Conservation (phyloP, 805 yeast species). For the Starmerella potacharoeniae region DNA sequence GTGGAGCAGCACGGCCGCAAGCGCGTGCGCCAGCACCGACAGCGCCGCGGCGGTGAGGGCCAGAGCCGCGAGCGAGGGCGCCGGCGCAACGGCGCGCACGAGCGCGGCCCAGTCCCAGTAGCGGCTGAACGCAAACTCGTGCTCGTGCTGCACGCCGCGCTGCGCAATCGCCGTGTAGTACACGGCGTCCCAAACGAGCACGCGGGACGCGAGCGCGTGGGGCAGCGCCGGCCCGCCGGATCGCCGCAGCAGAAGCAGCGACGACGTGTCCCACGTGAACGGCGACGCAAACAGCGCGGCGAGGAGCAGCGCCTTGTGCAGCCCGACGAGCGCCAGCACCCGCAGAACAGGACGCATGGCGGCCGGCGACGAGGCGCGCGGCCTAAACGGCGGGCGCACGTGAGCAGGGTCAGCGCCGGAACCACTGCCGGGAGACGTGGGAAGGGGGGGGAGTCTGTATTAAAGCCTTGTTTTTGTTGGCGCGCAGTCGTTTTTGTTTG, state of each 20-base stretch:
- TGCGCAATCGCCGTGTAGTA: constrained; percentile 52
- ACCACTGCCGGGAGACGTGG: no score
- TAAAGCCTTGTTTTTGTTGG: no score
- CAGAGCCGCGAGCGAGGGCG: constrained; percentile 22
- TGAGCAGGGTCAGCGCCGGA: no score
- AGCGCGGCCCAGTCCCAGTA: constrained; percentile 48
- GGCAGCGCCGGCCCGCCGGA: background rate
- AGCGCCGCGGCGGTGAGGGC: constrained; percentile 39
- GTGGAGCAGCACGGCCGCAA: constrained; percentile 38
- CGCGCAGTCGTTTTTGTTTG: no score
- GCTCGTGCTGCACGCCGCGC: constrained; percentile 53
- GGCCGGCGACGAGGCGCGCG: no score
- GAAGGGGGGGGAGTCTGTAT: no score
- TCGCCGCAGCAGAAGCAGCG: constrained; percentile 30
- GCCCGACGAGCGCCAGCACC: background rate
- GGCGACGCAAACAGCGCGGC: constrained; percentile 3
- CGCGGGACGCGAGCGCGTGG: constrained; percentile 23
- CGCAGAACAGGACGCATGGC: background rate
- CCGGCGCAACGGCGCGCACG: constrained; percentile 25
- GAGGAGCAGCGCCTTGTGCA: constrained; percentile 1
- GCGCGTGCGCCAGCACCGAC: constrained; percentile 44
- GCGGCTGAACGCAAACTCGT: constrained; percentile 81
- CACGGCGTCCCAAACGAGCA: constrained; percentile 78
- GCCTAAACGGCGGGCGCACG: no score
- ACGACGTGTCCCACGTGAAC: constrained; percentile 32